These are phyloP conservation scores for Aspergillus amoenus DNA, from an alignment of 2,329 filamentous ascomycete genomes.

Conservation along the genomic window DNA sequence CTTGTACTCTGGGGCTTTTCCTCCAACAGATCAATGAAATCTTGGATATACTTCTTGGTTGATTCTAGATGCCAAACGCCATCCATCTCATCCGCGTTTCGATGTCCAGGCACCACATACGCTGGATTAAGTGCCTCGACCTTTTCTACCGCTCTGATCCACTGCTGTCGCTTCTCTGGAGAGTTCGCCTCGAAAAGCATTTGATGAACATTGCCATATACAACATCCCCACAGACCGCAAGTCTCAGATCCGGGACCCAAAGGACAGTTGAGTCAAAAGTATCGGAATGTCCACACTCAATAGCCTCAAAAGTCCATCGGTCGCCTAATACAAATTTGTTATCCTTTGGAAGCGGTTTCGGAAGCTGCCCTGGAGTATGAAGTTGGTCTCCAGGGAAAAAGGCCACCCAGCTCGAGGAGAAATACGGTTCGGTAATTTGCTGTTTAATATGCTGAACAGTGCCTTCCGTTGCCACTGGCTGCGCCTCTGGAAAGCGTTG, in stretches of 20 bases:
- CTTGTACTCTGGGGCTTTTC: too few species aligned
- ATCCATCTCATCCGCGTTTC: neutral
- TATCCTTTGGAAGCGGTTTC: neutral
- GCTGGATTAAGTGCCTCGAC: conserved; percentile 31
- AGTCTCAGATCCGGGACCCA: conserved; percentile 36
- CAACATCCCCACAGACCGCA: conserved; percentile 40
- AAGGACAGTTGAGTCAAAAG: conserved; percentile 34
- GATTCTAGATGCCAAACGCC: neutral
- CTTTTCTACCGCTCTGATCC: conserved; percentile 34
- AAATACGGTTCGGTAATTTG: neutral
- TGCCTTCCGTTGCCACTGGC: conserved; percentile 4
- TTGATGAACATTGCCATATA: conserved; percentile 40
- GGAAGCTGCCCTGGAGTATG: neutral
- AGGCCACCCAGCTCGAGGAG: neutral
- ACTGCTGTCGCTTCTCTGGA: conserved; percentile 28
- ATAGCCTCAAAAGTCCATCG: conserved; percentile 7
- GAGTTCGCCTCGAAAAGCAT: conserved; percentile 38
- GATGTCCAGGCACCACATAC: conserved; percentile 26
- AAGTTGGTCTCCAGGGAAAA: neutral
- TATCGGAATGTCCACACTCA: conserved; percentile 30
- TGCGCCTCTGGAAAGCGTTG: neutral
- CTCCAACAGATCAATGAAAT: neutral
- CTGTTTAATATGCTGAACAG: conserved; percentile 3
- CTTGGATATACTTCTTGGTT: neutral
- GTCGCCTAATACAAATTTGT: too few species aligned